Evolutionary conservation across 495 filamentous ascomycete genomes (phyloP), one percentile per base, ranked within the genome.

Genomic region (Hypoxylon subgilvum): DNA sequence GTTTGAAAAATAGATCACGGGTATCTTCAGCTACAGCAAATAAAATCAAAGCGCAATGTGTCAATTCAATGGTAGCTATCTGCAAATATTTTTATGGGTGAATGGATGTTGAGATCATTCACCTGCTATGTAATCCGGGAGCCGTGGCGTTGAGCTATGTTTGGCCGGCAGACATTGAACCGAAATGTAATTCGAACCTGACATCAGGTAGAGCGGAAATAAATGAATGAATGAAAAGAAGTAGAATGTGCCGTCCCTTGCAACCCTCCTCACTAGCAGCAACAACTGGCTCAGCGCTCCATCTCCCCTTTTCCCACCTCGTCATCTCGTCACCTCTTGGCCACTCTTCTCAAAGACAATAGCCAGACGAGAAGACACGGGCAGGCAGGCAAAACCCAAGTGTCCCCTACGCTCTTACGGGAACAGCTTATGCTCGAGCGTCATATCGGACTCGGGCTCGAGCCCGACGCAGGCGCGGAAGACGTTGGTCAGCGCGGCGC

Each of bases 371-470:
- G n/a, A n/a, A n/a, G n/a, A n/a, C n/a, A n/a, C n/a, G n/a, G n/a
- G n/a, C n/a, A n/a, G n/a, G n/a, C n/a, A n/a, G n/a, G n/a, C n/a
- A n/a, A n/a, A n/a, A n/a, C n/a, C n/a, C n/a, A n/a, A n/a, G n/a
- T n/a, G n/a, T 30, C 5, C 27, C 27, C 10, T 10, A 30, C 27
- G n/a, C 14, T 9, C 19, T 3, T 7, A 52, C 58, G 74, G 82
- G 74, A 97, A 93, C 52, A 97, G 83, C 87, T 97, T 99, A 80
- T 99, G 94, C 84, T 99, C 94, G 32, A 99, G 84, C 42, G 93
- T 97, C 95, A 99, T 97, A 73, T 99, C 94, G 42, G 87, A 94
- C 84, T 99, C 94, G 17, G 95, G 94, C 83, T 96, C 91, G 56
- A 99, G 83, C 67, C 94, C 94, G 70, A 99, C 88, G 66, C 95